Conservation (phyloP, 2,329 filamentous ascomycete species). For the Aspergillus unguis region DNA sequence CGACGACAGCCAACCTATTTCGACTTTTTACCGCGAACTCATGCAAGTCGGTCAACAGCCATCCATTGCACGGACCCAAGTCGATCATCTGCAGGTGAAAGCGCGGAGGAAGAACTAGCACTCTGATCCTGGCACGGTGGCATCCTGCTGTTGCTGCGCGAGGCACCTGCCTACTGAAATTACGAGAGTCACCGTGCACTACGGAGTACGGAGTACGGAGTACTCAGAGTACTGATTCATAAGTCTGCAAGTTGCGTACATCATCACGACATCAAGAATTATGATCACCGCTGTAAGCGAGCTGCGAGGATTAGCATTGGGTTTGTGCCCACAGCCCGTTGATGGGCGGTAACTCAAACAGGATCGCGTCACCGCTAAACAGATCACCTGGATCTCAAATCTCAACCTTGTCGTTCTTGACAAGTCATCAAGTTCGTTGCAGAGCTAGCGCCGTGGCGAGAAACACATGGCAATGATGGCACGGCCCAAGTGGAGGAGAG, state of each 20-base stretch:
- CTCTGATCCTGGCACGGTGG: background rate
- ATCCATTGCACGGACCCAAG: slow-evolving; percentile 6
- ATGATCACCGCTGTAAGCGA: slow-evolving; percentile 10
- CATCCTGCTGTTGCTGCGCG: background rate
- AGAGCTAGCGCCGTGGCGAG: slow-evolving; percentile 4
- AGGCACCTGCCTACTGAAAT: slow-evolving; percentile 1
- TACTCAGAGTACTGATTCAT: too few relatives aligned
- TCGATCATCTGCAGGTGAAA: slow-evolving; percentile 20
- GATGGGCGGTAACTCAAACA: background rate
- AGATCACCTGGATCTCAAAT: slow-evolving; percentile 10
- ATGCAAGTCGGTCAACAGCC: slow-evolving; percentile 2
- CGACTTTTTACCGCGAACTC: background rate
- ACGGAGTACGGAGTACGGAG: too few relatives aligned
- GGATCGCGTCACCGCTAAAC: slow-evolving; percentile 4
- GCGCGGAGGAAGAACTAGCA: slow-evolving; percentile 6
- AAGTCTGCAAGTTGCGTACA: too few relatives aligned
- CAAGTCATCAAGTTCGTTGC: background rate
- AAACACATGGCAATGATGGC: slow-evolving; percentile 18
- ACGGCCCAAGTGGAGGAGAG: slow-evolving; percentile 18
- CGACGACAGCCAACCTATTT: background rate
- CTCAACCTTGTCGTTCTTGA: background rate
- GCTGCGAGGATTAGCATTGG: slow-evolving; percentile 2
- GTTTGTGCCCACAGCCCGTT: background rate
- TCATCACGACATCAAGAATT: background rate
- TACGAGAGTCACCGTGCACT: background rate